Evolutionary conservation across 2,329 filamentous ascomycete species (phyloP), one percentile per base, ranked within the genome.

Genomic region (Aureobasidium sp.): DNA sequence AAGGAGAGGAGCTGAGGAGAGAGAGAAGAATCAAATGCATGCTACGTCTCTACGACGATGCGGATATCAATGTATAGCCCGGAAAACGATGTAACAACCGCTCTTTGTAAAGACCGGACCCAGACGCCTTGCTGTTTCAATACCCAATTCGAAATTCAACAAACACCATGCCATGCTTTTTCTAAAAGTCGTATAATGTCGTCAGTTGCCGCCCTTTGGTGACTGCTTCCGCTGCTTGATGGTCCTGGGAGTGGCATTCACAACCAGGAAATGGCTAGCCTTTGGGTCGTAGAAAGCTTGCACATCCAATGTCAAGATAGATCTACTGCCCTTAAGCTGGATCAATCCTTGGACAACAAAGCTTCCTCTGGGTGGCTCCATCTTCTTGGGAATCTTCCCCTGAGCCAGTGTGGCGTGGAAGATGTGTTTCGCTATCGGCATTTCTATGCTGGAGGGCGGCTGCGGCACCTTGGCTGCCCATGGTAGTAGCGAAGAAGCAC

Each of bases 1-100:
- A 15, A 44, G n/a, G 24, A 19, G 5, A 47, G 2, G 29, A 73
- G 67, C 79, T 83, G 77, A 85, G 82, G 78, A 87, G 85, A 79
- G 85, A 79, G 86, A 85, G 78, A 80, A 78, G 24, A 42, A 50
- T 49, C 35, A 60, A 50, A 50, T 50, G 57, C 44, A 24, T 60
- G 40, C 62, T 29, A 37, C 37, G 52, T 52, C 37, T 52, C 12
- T 11, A 61, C 27, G 35, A 60, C 57, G 35, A 17, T 22, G 45
- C 40, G 57, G 57, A 60, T 60, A 60, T 60, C 44, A 60, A 60
- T 49, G 57, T 35, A 48, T 24, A 50, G 15, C n/a, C 45, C 50
- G 45, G 59, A 61, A 61, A 40, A 49, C 42, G 15, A 50, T 49
- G 35, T 31, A 29, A 33, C n/a, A 35, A 35, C 37, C 40, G 5